Conservation (phyloP, 345 rosid species). For the Kernera saxatilis region DNA sequence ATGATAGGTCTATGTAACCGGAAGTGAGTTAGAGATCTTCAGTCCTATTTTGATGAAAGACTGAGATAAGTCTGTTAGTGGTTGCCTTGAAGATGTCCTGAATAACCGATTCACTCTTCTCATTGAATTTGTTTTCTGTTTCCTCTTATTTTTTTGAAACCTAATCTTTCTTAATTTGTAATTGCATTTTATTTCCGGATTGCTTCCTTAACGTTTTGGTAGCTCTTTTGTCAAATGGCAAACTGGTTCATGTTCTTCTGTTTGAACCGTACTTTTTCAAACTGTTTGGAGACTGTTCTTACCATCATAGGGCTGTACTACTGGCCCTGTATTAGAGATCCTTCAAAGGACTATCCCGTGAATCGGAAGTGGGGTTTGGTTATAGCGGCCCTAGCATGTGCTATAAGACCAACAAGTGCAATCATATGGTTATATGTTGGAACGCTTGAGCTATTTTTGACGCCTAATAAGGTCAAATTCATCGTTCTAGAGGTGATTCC, state of each 20-base stretch:
- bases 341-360: conserved; percentile 36
- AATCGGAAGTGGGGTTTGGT: conserved; percentile 68
- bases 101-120: neutral
- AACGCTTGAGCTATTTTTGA: conserved; percentile 55
- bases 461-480: conserved; percentile 53
- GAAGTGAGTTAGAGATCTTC: neutral
- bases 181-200: neutral
- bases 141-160: neutral
- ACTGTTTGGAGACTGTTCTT: conserved; percentile 87
- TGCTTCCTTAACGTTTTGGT: conserved; percentile 43
- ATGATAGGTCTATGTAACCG: neutral
- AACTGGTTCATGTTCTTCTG: conserved; percentile 95
- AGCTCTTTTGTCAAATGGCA: conserved; percentile 74
- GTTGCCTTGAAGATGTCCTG: neutral
- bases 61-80: neutral
- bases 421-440: conserved; percentile 87
- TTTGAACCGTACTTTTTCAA: conserved; percentile 84
- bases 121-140: neutral
- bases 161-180: neutral
- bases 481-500: conserved; percentile 59
- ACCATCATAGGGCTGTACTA: conserved; percentile 72
- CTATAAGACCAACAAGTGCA: conserved; percentile 87
- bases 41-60: neutral
- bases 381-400: conserved; percentile 80
- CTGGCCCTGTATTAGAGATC: conserved; percentile 77